Base-by-base conservation (phyloP, 768 basidiomycete genomes). In the Botryobasidium botryosum region DNA sequence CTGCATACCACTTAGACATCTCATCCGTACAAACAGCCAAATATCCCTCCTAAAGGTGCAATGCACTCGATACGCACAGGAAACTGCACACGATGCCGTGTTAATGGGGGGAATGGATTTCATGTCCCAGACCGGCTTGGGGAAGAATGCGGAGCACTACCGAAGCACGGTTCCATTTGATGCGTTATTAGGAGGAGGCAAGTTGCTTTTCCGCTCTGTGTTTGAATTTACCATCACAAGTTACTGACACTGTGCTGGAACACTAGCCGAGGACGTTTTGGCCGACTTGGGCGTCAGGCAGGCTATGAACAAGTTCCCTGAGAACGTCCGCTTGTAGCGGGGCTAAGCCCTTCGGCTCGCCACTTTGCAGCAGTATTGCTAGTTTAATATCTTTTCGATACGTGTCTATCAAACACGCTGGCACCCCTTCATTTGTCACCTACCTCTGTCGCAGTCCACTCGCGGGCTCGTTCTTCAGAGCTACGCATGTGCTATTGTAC, bases 31-130 rank as follows among this genome's bases (percentile, higher is more conserved):
- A 10, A 10, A 7, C 23, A 43, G 45, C 2, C 72, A 79, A 4
- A 87, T 92, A 53, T 88, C 79, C 10, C 68, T 92, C 37, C 67
- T 88, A 55, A 96, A 96, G 62, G 80, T 86, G 81, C 84, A 51
- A 52, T 77, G 62, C 37, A 60, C 57, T 18, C 52, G 56, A 13
- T 53, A 52, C 24, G 60, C 62, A 21, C 62, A 64, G 25, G 79
- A 83, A 59, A 69, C 69, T 5, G 79, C 81, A 27, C 60, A 67
- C 67, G 84, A 87, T 49, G 78, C 84, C 4, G 75, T 79, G 1
- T 79, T 83, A 60, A 71, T 92, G 28, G 92, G 91, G 47, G 90
- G 88, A 43, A 91, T 91, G 15, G 73, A 91, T 17, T 21, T 27
- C 21, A 67, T 96, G 52, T 94, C 91, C 0, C 67, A 70, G 35